Evolutionary conservation across 805 yeast genomes (phyloP), one percentile per base, ranked within the genome.

Genomic region (Pichia membranifaciens): DNA sequence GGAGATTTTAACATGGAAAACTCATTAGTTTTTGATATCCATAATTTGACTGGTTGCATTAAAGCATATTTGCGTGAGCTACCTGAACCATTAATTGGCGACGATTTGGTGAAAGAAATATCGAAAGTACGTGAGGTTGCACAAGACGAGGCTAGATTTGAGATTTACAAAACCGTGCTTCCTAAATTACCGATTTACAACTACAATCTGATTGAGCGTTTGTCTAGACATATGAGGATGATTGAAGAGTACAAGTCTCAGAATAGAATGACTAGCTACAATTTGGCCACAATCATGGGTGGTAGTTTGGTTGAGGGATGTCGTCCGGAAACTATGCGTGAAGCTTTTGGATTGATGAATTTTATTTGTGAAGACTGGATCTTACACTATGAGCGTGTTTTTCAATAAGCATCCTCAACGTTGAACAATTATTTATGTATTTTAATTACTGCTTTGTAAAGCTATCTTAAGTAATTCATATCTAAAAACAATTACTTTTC

Each of bases 201-300:
- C 61, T 87, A 77, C 58, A 76, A 78, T 44, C 73, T 91, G 8
- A 70, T 91, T 61, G 78, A 78, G 57, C 67, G 84, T 42, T 70
- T 91, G 45, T 72, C 84, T 34, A 67, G 72, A 38, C 98, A 90
- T 67, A 73, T 90, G 68, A 72, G 75, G 53, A 74, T 74, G 54
- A 82, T 91, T 21, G 81, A 84, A 46, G 75, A 74, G 49, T 81
- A 79, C 58, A 81, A 82, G 39, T 81, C 76, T 10, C 68, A 67
- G 41, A 91, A 91, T 67, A 82, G 82, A 61, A 91, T 91, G 98
- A 87, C 84, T 47, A 79, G 95, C 3, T 82, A 88, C 1, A 91
- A 91, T 60, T 68, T 91, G 58, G 95, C 96, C 4, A 91, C 95
- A 47, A 96, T 91, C 6, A 84, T 91, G 52, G 82, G 82, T 1